Conservation (phyloP, 768 basidiomycete genomes). For the Lentinula edodes region DNA sequence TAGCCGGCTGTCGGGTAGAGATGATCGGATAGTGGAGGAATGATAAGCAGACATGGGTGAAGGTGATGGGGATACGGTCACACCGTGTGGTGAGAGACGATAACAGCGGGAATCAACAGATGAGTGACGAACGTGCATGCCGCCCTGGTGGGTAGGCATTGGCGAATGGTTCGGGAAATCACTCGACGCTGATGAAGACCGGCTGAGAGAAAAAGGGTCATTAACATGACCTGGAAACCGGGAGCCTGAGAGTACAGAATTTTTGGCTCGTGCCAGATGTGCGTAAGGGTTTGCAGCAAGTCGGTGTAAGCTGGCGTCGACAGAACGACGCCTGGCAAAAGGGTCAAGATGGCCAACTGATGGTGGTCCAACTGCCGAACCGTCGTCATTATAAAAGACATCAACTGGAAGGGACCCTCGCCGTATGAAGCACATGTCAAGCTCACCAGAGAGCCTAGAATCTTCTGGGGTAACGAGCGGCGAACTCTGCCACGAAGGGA, state of each 20-base stretch:
- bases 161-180: conserved; percentile 16
- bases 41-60: conserved; percentile 35
- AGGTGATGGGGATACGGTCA: conserved; percentile 33
- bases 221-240: conserved; percentile 27
- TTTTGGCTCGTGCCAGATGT: conserved; percentile 45
- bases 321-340: conserved; percentile 35
- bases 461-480: conserved; percentile 31
- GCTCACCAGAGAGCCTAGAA: conserved; percentile 14
- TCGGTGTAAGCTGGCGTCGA: conserved; percentile 44
- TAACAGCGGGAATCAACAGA: conserved; percentile 35
- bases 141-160: conserved; percentile 27
- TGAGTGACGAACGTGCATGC: conserved; percentile 32
- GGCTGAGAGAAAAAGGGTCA: conserved; percentile 22
- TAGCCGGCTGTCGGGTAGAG: conserved; percentile 45
- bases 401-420: conserved; percentile 55
- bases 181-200: conserved; percentile 5
- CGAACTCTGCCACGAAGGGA: conserved; percentile 28
- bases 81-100: conserved; percentile 26
- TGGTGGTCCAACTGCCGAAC: conserved; percentile 28
- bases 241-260: conserved; percentile 36
- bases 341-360: conserved; percentile 38
- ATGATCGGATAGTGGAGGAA: conserved; percentile 31
- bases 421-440: conserved; percentile 21
- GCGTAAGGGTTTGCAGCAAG: conserved; percentile 48
- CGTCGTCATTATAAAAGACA: conserved; percentile 27